Base-by-base conservation (phyloP, 2,329 filamentous ascomycete genomes). In the Phialophora tarda region DNA sequence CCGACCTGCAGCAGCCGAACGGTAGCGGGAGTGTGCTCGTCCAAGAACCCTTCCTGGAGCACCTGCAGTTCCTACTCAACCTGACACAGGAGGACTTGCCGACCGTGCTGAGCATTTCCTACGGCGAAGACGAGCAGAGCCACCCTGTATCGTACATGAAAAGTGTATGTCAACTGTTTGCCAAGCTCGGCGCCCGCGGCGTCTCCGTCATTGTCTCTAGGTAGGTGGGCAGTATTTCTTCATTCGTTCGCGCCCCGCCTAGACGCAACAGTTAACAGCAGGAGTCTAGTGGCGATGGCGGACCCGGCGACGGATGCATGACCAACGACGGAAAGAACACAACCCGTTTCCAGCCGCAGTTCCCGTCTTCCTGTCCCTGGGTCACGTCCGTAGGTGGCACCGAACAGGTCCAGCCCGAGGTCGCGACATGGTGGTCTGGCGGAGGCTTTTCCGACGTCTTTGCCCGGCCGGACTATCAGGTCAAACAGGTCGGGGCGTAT, bases 21-120 rank as follows among this genome's bases (percentile, higher is more conserved):
- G 26, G 73, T 73, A 8, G 30, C 7, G 44, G n/a, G 2, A 70
- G 78, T 69, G 83, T 87, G 66, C 30, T 38, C 23, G 78, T 78
- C 7, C 88, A 90, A 70, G 89, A 91, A 78, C 88, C 88, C 0
- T 92, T 88, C 74, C 80, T 91, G 2, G 84, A 84, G 14, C 87
- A 89, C 75, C 81, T 89, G 6, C 82, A 84, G 65, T 85, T 88
- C 74, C 80, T 91, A 10, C 78, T 90, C 3, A 75, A 79, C 23
- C 81, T 89, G 23, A 75, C 81, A 0, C 82, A 86, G 66, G 74
- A 80, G 2, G 75, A 85, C 17, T 79, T 91, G 1, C 88, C 89
- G 0, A 83, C 86, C 57, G 84, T 88, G 11, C 83, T 91, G 71
- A 85, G 82, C 60, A 87, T 85, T 12, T 89, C 86, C 0, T 91